Base-by-base conservation (phyloP, 768 basidiomycete genomes). In the Russula sp. region DNA sequence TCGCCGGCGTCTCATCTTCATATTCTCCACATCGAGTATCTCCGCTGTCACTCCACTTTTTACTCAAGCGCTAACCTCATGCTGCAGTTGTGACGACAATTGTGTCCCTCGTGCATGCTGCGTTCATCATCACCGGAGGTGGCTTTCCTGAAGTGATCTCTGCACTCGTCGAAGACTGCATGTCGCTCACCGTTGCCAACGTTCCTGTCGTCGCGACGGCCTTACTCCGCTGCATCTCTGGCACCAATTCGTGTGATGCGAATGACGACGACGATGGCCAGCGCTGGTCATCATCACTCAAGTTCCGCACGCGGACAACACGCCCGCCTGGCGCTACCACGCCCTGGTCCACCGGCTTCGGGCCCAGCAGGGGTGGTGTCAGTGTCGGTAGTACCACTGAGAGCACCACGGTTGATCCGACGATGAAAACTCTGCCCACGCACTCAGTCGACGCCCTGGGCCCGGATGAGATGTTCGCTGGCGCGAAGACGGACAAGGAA, bases 11-110 rank as follows among this genome's bases (percentile, higher is more conserved):
- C 75, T 80, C 40, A 75, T 79, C 64, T 69, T 82, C 57, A 80
- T 82, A 51, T 83, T 84, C 71, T 83, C 83, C 10, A 77, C 83
- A 10, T 81, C 81, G 53, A 77, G 82, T 60, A 71, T 78, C 53
- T 52, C 22, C 47, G 32, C 2, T 7, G 3, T 7, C 2, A 27
- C n/a, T 42, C 20, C 13, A 8, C 20, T 47, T 11, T 18, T 10
- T 7, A 8, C 34, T 47, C 44, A 1, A 32, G 6, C 31, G 32
- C 47, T 31, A 18, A 55, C 35, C 35, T 18, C 45, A 18, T 34
- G 32, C 20, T 45, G 45, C 37, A 69, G 68, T 70, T 32, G 67
- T 70, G 11, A 71, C 70, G 2, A 71, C 70, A 35, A 63, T 71
- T 18, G 71, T 72, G 18, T 74, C 73, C 48, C 68, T 74, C 35